Base-by-base conservation (phyloP, 306 rosid species). In the Oemleria cerasiformis region DNA sequence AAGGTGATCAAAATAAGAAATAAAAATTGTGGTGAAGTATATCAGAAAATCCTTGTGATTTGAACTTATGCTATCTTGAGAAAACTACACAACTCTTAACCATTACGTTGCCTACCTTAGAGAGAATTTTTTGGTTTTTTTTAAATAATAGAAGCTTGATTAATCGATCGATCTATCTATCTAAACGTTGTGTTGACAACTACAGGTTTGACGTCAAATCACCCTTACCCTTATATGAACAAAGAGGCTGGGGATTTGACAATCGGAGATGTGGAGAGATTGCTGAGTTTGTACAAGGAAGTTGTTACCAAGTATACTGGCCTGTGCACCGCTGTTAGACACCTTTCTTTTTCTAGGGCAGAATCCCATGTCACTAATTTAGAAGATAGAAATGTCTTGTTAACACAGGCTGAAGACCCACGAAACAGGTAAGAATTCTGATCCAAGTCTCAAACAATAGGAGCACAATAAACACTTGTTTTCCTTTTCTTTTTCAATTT, bases 171-270 rank as follows among this genome's bases (percentile, higher is more conserved):
- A 19, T 11, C 47, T 58, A 80, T 44, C 43, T 75, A 59, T 65
- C 43, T 53, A 36, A 58, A 70, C 60, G 56, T 65, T 59, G 63
- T 63, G 34, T 21, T 42, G 64, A 23, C 36, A 40, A 39, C 69
- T 65, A 25, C 75, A 30, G 78, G 83, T 50, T 73, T 63, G 71
- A 70, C 66, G 73, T 73, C 87, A 69, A 82, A 66, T 72, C 76
- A 77, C 73, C 90, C 90, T 41, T 78, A 77, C 73, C 90, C 90
- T 41, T 89, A 79, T 68, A 77, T 87, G 87, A 90, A 85, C 65
- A 84, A 83, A n/a, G 78, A 83, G 71, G 80, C 86, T 16, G 83
- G 82, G 67, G 96, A 87, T 16, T 63, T 89, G 72, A 71, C 79
- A 39, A 57, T 71, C 9, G 77, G 73, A 71, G 96, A 89, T 78